phyloP scores from a whole-genome alignment of 2,329 filamentous ascomycete genomes.

The Dothistroma pini region DNA sequence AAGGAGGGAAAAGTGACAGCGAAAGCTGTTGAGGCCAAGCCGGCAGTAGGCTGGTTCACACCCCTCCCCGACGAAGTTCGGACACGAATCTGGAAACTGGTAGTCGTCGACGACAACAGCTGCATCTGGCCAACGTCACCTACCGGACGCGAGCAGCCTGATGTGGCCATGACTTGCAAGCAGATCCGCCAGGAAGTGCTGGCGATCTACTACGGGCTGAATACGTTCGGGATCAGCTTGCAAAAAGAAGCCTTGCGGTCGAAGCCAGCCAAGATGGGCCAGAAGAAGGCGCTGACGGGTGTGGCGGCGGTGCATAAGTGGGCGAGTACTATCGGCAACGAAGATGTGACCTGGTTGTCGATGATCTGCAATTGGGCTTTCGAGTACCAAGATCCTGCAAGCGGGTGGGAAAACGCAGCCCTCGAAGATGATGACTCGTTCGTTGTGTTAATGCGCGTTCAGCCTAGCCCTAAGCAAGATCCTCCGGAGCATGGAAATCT shows the following conservation, averaged over 20 bases:
- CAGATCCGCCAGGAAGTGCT: constrained; percentile 26
- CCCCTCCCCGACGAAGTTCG: constrained; percentile 17
- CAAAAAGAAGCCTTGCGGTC: not conserved
- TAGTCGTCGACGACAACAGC: constrained; percentile 19
- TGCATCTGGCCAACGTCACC: constrained; percentile 21
- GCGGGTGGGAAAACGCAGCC: not conserved
- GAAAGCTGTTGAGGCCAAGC: not conserved
- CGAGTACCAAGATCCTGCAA: constrained; percentile 10
- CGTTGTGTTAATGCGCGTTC: not conserved
- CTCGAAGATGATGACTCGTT: constrained; percentile 1
- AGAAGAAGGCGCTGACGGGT: constrained; percentile 1
- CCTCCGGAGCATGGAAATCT: not conserved
- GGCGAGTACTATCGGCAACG: constrained; percentile 4
- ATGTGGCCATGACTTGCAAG: constrained; percentile 24
- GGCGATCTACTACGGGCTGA: constrained; percentile 27
- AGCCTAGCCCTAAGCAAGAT: not conserved
- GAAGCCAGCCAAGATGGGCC: not conserved
- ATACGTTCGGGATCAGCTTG: constrained; percentile 24
- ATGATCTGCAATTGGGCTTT: constrained; percentile 16
- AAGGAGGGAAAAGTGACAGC: not conserved
- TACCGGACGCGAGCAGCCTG: constrained; percentile 26
- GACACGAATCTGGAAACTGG: constrained; percentile 17
- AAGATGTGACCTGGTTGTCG: constrained; percentile 8
- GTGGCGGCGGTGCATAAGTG: constrained; percentile 17
- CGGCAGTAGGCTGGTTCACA: not conserved